Evolutionary conservation across 371 early-diverging fungal genomes (phyloP).

Genomic region (Mycotypha africana): DNA sequence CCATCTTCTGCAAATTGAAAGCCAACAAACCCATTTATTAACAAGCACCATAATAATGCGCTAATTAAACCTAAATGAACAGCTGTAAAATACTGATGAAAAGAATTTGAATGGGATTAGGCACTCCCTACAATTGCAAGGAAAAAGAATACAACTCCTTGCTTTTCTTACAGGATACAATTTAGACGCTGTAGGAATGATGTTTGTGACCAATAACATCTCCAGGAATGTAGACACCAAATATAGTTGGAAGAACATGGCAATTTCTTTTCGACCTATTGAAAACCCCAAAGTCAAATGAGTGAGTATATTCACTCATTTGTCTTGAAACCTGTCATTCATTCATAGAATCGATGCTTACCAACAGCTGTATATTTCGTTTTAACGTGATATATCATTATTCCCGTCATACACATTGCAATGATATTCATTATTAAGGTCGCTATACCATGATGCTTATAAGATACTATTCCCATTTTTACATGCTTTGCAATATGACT

Average conservation of each 20-base stretch:
- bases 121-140: no score
- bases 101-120: background rate
- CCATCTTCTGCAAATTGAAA: slow-evolving; percentile 92
- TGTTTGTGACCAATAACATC: slow-evolving; percentile 69
- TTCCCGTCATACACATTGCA: slow-evolving; percentile 77
- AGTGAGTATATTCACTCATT: background rate
- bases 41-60: slow-evolving; percentile 70
- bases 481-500: no score
- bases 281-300: no score
- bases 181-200: slow-evolving; percentile 67
- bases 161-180: slow-evolving; percentile 60
- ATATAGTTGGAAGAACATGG: slow-evolving; percentile 86
- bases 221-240: slow-evolving; percentile 63
- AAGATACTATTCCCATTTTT: no score
- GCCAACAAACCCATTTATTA: slow-evolving; percentile 84
- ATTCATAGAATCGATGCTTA: no score
- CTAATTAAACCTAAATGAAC: slow-evolving; percentile 39
- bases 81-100: slow-evolving; percentile 61
- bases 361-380: slow-evolving; percentile 92
- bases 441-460: slow-evolving; percentile 20
- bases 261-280: slow-evolving; percentile 81
- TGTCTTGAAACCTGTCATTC: background rate
- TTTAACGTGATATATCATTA: slow-evolving; percentile 87
- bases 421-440: slow-evolving; percentile 71
- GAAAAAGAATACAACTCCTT: background rate